Percentiles rank a stretch among this genome's conserved stretches.
Evolutionary conservation across 2,329 filamentous ascomycete species (phyloP).

Genomic region (Trichophyton mentagrophytes): DNA sequence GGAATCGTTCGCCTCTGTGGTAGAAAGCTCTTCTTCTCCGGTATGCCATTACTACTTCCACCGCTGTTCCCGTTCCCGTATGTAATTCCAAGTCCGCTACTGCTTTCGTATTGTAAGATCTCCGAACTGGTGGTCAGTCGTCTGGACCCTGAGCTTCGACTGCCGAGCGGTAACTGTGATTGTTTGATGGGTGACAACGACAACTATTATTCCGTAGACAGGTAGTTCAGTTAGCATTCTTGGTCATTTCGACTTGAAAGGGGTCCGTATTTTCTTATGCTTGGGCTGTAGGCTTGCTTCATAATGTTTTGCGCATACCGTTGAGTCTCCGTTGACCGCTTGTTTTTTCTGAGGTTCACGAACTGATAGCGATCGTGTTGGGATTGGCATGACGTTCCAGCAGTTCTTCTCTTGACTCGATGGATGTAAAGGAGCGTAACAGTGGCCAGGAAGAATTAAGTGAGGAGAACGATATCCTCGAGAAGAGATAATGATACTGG

Average conservation of each 20-base stretch:
- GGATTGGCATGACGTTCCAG: constrained; percentile 25
- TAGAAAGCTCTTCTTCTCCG: constrained; percentile 1
- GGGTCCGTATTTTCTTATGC: neutral
- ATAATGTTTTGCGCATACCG: neutral
- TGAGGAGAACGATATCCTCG: neutral
- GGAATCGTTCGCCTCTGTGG: neutral
- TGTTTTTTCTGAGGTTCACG: constrained; percentile 19
- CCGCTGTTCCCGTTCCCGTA: neutral
- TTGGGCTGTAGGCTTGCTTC: neutral
- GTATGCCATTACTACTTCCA: neutral
- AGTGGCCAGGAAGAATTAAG: neutral
- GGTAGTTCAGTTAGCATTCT: neutral
- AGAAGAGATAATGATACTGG: neutral
- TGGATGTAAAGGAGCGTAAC: neutral
- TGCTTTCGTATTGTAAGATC: neutral
- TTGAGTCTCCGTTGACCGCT: constrained; percentile 1
- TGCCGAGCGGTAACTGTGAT: neutral
- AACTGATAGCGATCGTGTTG: constrained; percentile 26
- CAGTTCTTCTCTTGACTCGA: neutral
- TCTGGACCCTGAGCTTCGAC: neutral
- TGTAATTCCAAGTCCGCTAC: neutral
- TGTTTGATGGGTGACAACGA: neutral
- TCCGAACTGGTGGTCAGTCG: neutral
- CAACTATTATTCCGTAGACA: neutral
- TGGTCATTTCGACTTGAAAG: neutral